A percentile compares a stretch with the other conserved stretches of the same genome.
Evolutionary conservation across 345 rosid species (phyloP).

Genomic region (Streptanthus diversifolius): DNA sequence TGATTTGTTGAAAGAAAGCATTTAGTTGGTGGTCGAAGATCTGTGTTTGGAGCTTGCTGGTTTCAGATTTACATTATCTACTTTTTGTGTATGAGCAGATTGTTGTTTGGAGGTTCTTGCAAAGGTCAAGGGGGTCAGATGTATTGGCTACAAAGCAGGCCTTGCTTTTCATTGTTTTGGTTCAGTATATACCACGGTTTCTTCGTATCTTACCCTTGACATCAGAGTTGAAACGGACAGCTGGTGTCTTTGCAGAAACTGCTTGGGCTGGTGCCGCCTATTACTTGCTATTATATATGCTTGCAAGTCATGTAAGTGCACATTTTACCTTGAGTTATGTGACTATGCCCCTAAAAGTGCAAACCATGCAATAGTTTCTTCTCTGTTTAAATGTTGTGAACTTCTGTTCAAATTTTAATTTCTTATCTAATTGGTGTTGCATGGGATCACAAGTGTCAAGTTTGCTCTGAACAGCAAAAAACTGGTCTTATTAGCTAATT

Average conservation of each 20-base stretch:
- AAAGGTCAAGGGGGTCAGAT: conserved; percentile 66
- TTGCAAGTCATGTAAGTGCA: conserved; percentile 87
- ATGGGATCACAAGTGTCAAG: not conserved
- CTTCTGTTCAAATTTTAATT: not conserved
- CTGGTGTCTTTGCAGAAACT: conserved; percentile 93
- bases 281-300: conserved; percentile 84
- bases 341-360: not conserved
- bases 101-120: conserved; percentile 86
- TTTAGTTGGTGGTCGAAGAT: not conserved
- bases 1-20: not conserved
- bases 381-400: not conserved
- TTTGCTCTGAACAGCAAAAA: not conserved
- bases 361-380: not conserved
- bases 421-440: not conserved
- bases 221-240: conserved; percentile 83
- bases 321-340: not conserved
- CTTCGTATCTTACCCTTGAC: conserved; percentile 64
- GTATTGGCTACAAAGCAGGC: conserved; percentile 75
- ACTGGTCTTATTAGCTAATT: not conserved
- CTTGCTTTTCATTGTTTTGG: conserved; percentile 61
- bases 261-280: conserved; percentile 97
- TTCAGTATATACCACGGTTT: conserved; percentile 72
- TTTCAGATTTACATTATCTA: conserved; percentile 6
- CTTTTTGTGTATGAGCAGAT: conserved; percentile 46
- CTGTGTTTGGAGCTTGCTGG: not conserved